These are phyloP conservation scores for Tolypocladium pustulatum DNA, from an alignment of 2,329 filamentous ascomycete genomes.

Conservation along the genomic window DNA sequence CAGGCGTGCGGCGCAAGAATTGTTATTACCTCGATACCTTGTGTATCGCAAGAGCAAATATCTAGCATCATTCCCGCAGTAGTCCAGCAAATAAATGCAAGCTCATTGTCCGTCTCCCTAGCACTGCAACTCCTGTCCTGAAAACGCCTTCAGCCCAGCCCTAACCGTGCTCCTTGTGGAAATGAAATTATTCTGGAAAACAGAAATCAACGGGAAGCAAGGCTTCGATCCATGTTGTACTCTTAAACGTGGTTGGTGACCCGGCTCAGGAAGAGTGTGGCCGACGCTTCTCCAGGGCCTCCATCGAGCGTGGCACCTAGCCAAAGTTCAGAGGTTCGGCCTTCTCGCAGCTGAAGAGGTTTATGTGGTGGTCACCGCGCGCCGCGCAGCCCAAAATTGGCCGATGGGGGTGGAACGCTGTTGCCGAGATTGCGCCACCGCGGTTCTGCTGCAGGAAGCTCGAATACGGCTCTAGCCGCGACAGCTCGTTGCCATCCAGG, in stretches of 20 bases:
- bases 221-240: neutral
- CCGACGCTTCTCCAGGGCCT: neutral
- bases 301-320: conserved; percentile 10
- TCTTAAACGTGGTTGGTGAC: neutral
- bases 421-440: conserved; percentile 72
- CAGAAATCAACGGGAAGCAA: neutral
- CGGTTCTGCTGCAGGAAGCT: conserved; percentile 77
- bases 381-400: conserved; percentile 85
- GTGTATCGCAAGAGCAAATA: neutral
- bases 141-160: neutral
- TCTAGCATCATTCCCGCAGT: neutral
- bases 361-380: conserved; percentile 80
- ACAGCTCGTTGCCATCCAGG: conserved; percentile 69
- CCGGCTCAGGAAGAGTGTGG: neutral
- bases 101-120: neutral
- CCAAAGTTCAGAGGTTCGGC: conserved; percentile 21
- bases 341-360: conserved; percentile 66
- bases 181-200: neutral
- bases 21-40: neutral
- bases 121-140: neutral
- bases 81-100: neutral
- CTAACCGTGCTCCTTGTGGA: neutral
- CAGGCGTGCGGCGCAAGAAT: neutral
- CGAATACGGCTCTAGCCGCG: conserved; percentile 79
- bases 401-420: conserved; percentile 89